Evolutionary conservation across 257 asterid genomes (phyloP).

Genomic region (Hygrophila difformis): DNA sequence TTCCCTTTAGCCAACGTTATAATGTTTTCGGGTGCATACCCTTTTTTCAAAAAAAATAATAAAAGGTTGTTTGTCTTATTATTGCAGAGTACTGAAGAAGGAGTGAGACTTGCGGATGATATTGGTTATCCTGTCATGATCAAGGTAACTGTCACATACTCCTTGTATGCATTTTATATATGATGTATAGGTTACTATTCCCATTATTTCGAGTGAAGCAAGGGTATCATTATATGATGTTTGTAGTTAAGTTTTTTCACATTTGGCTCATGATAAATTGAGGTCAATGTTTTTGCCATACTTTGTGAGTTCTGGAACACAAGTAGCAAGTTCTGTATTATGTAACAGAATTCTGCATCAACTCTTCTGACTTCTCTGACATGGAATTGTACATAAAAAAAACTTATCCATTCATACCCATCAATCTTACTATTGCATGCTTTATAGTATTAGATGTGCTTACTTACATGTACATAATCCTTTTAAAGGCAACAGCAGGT

Average conservation of each 20-base stretch:
- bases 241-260: background rate
- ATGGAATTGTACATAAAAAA: conserved; percentile 11
- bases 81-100: conserved; percentile 87
- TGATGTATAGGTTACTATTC: background rate
- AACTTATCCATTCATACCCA: background rate
- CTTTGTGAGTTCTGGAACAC: background rate
- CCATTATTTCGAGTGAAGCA: background rate
- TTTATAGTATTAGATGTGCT: conserved; percentile 13
- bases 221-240: background rate
- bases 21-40: background rate
- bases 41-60: conserved; percentile 1
- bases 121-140: conserved; percentile 98
- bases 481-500: conserved; percentile 93
- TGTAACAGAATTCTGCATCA: too few relatives aligned
- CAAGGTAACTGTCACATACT: conserved; percentile 45
- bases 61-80: conserved; percentile 1
- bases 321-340: background rate
- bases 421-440: conserved; percentile 3
- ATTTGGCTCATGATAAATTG: background rate
- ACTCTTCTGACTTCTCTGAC: background rate
- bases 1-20: conserved; percentile 12
- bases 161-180: background rate
- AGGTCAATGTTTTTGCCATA: background rate
- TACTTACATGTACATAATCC: conserved; percentile 14
- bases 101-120: conserved; percentile 60